Evolutionary conservation across 2,329 filamentous ascomycete genomes (phyloP), one percentile per base, ranked within the genome.

Genomic region (Aquanectria penicillioides): DNA sequence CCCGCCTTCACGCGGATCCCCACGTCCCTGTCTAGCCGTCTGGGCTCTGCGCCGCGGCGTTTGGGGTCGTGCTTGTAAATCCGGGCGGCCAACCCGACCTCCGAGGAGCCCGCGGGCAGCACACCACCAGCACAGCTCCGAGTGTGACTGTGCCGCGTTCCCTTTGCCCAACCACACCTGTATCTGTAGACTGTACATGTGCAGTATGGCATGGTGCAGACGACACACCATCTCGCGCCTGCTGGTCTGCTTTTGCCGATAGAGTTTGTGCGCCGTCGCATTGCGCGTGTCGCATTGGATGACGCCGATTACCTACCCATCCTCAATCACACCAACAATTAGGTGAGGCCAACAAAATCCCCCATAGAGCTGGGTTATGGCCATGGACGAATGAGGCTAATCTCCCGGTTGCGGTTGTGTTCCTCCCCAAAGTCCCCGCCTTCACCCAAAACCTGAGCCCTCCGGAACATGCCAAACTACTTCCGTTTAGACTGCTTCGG

Each of bases 181-280:
- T n/a, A n/a, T n/a, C n/a, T n/a, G n/a, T n/a, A n/a, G n/a, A n/a
- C n/a, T n/a, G n/a, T n/a, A n/a, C n/a, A n/a, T n/a, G n/a, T n/a
- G n/a, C n/a, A n/a, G n/a, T n/a, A n/a, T n/a, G n/a, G n/a, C n/a
- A n/a, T n/a, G n/a, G n/a, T 20, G 34, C 48, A 36, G 25, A 22
- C 12, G 31, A 6, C 46, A 43, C 36, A 51, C 36, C 48, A 20
- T 51, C 36, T 50, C 34, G n/a, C 11, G n/a, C 34, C 22, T 18
- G 12, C 20, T 34, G n/a, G 12, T 26, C 49, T 43, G n/a, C n/a
- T 20, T 29, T 9, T 26, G 55, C 48, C 22, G 49, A 58, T 58
- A 58, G 55, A 52, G 55, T 58, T 58, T 58, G 22, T 28, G 46
- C 44, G 36, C 38, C 38, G 28, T 37, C 40, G 33, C 33, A 41